A percentile compares a stretch with the other conserved stretches of the same genome.
These are phyloP conservation scores for Trametes polyzona DNA, from an alignment of 1,284 basidiomycete genomes.

Conservation along the genomic window DNA sequence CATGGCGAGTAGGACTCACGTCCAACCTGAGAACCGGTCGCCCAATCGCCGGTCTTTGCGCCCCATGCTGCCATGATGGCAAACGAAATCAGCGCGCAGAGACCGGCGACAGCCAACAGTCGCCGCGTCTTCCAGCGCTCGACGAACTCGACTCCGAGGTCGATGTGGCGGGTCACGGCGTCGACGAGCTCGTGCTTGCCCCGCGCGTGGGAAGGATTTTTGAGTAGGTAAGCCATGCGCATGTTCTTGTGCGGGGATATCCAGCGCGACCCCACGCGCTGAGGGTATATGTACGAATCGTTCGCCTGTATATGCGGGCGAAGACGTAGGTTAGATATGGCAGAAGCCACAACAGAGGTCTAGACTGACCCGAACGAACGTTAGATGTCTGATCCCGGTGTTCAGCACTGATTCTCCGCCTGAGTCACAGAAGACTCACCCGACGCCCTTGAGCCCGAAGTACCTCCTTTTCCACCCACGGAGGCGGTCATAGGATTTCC, in stretches of 20 bases:
- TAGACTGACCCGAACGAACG: neutral
- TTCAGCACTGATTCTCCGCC: neutral
- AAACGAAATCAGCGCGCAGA: constrained; percentile 8
- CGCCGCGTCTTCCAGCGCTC: constrained; percentile 22
- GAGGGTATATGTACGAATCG: constrained; percentile 24
- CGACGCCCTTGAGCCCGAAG: constrained; percentile 19
- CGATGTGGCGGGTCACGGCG: constrained; percentile 14
- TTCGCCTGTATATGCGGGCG: constrained; percentile 1
- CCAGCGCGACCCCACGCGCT: constrained; percentile 19
- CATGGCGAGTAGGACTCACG: constrained; percentile 4
- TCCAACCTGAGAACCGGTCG: constrained; percentile 23
- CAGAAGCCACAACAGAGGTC: neutral
- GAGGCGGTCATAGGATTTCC: constrained; percentile 15
- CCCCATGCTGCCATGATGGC: constrained; percentile 14
- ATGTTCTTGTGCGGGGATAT: constrained; percentile 23
- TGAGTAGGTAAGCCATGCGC: constrained; percentile 25
- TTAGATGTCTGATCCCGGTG: neutral
- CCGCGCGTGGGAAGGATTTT: constrained; percentile 14
- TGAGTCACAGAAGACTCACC: constrained; percentile 5
- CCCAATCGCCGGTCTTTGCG: constrained; percentile 9
- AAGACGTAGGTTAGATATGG: neutral
- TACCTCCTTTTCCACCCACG: constrained; percentile 19
- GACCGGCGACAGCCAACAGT: constrained; percentile 1
- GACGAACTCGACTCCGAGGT: constrained; percentile 27
- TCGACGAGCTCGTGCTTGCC: constrained; percentile 21